These are phyloP conservation scores for Gamarada debralockiae DNA, from an alignment of 495 filamentous ascomycete genomes.

Conservation along the genomic window DNA sequence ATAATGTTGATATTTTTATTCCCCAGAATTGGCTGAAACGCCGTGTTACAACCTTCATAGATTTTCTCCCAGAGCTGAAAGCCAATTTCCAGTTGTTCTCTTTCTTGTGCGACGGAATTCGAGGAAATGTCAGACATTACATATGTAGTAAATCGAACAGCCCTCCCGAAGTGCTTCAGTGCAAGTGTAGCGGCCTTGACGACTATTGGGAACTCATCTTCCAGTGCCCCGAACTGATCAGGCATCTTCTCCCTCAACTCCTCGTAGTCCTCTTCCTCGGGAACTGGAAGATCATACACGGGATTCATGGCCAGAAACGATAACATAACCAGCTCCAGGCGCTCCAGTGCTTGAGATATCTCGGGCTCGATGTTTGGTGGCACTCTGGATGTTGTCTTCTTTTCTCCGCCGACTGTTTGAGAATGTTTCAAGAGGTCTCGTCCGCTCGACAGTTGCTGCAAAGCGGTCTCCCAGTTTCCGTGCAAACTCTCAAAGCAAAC, in stretches of 20 bases:
- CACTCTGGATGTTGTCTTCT: constrained; percentile 6
- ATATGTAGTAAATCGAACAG: constrained; percentile 13
- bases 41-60: too few species aligned
- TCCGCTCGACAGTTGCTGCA: constrained; percentile 16
- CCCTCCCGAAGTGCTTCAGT: constrained; percentile 17
- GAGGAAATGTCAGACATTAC: constrained; percentile 9
- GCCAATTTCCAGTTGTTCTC: constrained; percentile 11
- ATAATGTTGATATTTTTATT: constrained; percentile 13
- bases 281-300: constrained; percentile 13
- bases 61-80: constrained; percentile 17
- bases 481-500: constrained; percentile 21
- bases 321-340: constrained; percentile 15
- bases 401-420: constrained; percentile 6
- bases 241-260: constrained; percentile 13
- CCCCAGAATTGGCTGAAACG: constrained; percentile 16
- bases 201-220: constrained; percentile 19
- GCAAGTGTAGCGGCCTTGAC: constrained; percentile 14
- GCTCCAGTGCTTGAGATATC: constrained; percentile 11
- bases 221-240: constrained; percentile 17
- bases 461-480: constrained; percentile 16
- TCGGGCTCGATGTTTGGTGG: constrained; percentile 14
- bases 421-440: constrained; percentile 17
- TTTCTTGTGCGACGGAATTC: constrained; percentile 10
- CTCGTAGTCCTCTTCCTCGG: constrained; percentile 10
- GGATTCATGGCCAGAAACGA: constrained; percentile 21